Evolutionary conservation across 73 alveolate genomes (phyloP).

Genomic region (Paramecium octaurelia): DNA sequence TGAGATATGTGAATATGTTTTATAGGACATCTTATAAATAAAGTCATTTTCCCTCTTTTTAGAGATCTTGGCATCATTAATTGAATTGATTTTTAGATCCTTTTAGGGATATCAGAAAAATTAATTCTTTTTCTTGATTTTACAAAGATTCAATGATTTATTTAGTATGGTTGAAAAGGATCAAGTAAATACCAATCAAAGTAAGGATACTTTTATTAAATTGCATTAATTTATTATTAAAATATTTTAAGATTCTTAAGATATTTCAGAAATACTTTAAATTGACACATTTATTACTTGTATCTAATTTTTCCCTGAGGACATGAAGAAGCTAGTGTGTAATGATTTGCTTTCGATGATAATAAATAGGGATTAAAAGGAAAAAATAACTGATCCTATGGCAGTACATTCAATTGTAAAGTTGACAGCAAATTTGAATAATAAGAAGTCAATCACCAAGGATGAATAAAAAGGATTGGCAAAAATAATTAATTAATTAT

Average conservation of each 20-base stretch:
- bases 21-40: constrained; percentile 39
- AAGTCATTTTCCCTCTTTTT: constrained; percentile 65
- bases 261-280: constrained; percentile 76
- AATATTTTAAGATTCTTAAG: constrained; percentile 72
- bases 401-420: constrained; percentile 85
- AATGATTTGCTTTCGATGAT: constrained; percentile 86
- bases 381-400: constrained; percentile 85
- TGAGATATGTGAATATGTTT: constrained; percentile 54
- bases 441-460: background rate
- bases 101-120: constrained; percentile 69
- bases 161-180: constrained; percentile 39
- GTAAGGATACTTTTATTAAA: constrained; percentile 36
- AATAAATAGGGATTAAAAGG: constrained; percentile 72
- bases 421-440: constrained; percentile 73
- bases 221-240: constrained; percentile 39
- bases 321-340: constrained; percentile 87
- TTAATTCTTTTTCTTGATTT: constrained; percentile 72
- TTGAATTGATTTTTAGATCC: constrained; percentile 76
- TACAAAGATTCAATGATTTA: constrained; percentile 57
- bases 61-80: constrained; percentile 71
- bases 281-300: constrained; percentile 85
- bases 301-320: constrained; percentile 86
- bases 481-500: constrained; percentile 68
- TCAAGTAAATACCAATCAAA: background rate
- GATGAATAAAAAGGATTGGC: constrained; percentile 69